A percentile compares a stretch with the other conserved stretches of the same genome.
These are phyloP conservation scores for Rhodotorula diobovata DNA, from an alignment of 768 basidiomycete genomes.

Conservation along the genomic window DNA sequence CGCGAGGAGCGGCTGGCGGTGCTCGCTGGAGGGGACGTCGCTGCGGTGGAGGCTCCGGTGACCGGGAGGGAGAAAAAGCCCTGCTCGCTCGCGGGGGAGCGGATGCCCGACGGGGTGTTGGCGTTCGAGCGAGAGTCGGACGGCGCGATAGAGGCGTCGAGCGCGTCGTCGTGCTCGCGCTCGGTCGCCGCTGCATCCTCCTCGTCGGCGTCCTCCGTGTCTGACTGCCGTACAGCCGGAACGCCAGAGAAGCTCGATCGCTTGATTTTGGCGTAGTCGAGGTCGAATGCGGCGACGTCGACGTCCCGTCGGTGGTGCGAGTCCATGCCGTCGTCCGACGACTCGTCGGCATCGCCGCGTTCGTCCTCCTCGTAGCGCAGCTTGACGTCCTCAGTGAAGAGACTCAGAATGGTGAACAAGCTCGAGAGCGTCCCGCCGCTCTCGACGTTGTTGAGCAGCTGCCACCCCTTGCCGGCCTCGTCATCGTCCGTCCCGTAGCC, in stretches of 20 bases:
- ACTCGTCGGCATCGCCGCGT: not conserved
- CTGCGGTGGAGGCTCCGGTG: not conserved
- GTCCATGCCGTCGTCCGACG: not conserved
- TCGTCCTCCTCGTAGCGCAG: slow-evolving; percentile 74
- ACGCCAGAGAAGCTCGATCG: not conserved
- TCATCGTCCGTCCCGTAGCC: slow-evolving; percentile 85
- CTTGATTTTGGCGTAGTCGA: slow-evolving; percentile 10
- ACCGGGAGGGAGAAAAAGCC: not conserved
- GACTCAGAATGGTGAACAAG: slow-evolving; percentile 89
- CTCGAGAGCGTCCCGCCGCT: slow-evolving; percentile 92
- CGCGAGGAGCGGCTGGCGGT: not conserved
- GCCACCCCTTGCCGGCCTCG: slow-evolving; percentile 89
- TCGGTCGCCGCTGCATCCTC: not conserved
- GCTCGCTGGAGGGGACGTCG: not conserved
- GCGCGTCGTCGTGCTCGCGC: slow-evolving; percentile 6
- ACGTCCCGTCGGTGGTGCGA: not conserved
- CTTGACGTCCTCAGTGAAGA: slow-evolving; percentile 76
- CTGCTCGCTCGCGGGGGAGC: not conserved
- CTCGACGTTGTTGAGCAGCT: slow-evolving; percentile 91
- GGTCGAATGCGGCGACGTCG: slow-evolving; percentile 31
- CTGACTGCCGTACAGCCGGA: not conserved
- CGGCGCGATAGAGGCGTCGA: not conserved
- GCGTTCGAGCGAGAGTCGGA: slow-evolving; percentile 12
- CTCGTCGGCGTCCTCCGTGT: not conserved
- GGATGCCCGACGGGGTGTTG: not conserved